phyloP scores from a whole-genome alignment of 1,139 yeast species.

The Pichia sp. region DNA sequence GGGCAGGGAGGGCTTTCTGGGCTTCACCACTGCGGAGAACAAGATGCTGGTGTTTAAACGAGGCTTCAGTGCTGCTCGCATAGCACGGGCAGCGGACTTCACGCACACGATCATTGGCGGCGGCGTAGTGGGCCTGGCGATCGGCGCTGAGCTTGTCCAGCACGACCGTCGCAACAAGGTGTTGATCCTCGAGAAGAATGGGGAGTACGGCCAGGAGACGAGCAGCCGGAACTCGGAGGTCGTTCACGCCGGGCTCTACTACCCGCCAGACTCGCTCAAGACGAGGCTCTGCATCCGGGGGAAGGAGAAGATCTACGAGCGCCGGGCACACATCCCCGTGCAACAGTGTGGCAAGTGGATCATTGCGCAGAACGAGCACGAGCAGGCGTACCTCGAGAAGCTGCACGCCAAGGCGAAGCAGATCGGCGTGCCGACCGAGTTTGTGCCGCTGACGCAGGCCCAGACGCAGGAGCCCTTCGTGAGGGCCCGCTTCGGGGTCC shows the following conservation, averaged over 20 bases:
- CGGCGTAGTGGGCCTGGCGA: constrained; percentile 81
- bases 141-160: constrained; percentile 65
- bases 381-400: constrained; percentile 53
- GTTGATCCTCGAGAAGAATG: constrained; percentile 64
- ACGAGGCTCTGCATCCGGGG: constrained; percentile 71
- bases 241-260: constrained; percentile 85
- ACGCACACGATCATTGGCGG: constrained; percentile 84
- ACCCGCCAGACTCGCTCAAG: constrained; percentile 64
- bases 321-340: constrained; percentile 43
- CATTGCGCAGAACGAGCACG: constrained; percentile 73
- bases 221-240: constrained; percentile 88
- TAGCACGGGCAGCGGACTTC: constrained; percentile 41
- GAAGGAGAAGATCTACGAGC: constrained; percentile 55
- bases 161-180: constrained; percentile 42
- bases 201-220: constrained; percentile 68
- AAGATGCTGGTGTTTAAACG: constrained; percentile 1
- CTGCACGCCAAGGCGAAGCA: constrained; percentile 45
- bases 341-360: constrained; percentile 80
- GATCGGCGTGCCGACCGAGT: constrained; percentile 56
- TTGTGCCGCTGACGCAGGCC: constrained; percentile 45
- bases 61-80: not conserved
- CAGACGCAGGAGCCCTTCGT: constrained; percentile 59
- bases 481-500: constrained; percentile 53
- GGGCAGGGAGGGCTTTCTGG: no score
- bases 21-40: not conserved